These are phyloP conservation scores for Fraxinus sp. DNA, from an alignment of 305 asterid genomes.

Conservation along the genomic window DNA sequence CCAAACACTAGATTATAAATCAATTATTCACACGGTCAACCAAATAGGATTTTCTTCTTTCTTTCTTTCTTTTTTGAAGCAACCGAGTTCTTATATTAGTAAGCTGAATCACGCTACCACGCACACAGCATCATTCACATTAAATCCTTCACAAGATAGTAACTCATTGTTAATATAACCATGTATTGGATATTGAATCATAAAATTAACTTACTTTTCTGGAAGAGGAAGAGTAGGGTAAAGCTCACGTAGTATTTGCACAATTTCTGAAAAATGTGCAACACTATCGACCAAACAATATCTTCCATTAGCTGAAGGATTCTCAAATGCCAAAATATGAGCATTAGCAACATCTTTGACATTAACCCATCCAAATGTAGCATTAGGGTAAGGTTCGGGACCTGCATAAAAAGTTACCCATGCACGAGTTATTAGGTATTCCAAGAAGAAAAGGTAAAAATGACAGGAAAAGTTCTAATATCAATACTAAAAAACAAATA, in stretches of 20 bases:
- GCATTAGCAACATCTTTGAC: conserved; percentile 60
- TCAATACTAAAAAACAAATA: background rate
- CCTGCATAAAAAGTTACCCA: conserved; percentile 32
- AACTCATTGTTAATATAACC: background rate
- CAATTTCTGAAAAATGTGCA: conserved; percentile 45
- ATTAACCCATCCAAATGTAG: conserved; percentile 54
- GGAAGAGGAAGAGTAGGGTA: conserved; percentile 46
- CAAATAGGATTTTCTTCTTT: background rate
- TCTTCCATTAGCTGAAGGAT: conserved; percentile 53
- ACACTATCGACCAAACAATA: conserved; percentile 47
- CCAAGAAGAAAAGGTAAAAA: background rate
- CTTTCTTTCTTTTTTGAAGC: background rate
- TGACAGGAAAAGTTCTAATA: background rate
- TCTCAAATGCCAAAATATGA: conserved; percentile 43
- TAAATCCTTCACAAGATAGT: background rate
- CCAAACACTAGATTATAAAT: background rate
- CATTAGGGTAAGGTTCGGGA: conserved; percentile 45
- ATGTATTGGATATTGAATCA: background rate
- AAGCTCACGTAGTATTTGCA: conserved; percentile 39
- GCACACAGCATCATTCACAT: background rate
- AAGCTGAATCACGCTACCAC: background rate
- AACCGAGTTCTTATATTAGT: background rate
- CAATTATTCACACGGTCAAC: background rate
- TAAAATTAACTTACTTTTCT: conserved; percentile 37
- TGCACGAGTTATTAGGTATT: background rate